A percentile compares a stretch with the other conserved stretches of the same genome.
These are phyloP conservation scores for Lepidium sativum DNA, from an alignment of 345 rosid genomes.

Conservation along the genomic window DNA sequence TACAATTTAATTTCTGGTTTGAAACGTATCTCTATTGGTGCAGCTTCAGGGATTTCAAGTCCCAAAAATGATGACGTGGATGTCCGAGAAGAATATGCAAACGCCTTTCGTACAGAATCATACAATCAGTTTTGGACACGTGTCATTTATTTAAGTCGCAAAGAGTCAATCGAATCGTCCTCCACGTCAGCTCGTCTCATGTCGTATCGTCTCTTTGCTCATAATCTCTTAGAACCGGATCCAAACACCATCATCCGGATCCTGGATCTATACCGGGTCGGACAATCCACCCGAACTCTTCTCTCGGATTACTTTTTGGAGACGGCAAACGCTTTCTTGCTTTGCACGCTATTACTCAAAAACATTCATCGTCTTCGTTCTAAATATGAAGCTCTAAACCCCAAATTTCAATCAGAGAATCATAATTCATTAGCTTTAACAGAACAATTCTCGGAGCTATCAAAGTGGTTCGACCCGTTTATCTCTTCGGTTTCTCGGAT, in stretches of 20 bases:
- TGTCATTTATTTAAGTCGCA: constrained; percentile 23
- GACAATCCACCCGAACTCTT: constrained; percentile 26
- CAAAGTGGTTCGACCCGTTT: constrained; percentile 30
- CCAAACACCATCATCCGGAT: constrained; percentile 32
- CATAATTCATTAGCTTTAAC: not conserved
- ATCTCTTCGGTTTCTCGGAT: constrained; percentile 25
- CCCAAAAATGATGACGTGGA: constrained; percentile 29
- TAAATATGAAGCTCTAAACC: constrained; percentile 26
- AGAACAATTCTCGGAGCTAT: constrained; percentile 24
- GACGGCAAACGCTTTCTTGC: constrained; percentile 51
- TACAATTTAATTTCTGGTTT: not conserved
- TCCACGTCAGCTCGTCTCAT: constrained; percentile 63
- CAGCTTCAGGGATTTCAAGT: constrained; percentile 17
- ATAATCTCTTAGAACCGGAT: constrained; percentile 65
- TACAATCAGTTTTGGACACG: constrained; percentile 71
- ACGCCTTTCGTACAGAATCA: constrained; percentile 80
- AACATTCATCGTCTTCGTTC: constrained; percentile 42
- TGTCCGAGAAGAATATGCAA: constrained; percentile 72
- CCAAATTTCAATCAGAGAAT: constrained; percentile 15
- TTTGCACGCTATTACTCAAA: constrained; percentile 47
- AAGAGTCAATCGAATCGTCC: constrained; percentile 31
- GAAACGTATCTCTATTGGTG: not conserved
- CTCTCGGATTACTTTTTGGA: constrained; percentile 45
- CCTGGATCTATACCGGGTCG: constrained; percentile 25
- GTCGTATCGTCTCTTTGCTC: constrained; percentile 65